These are phyloP conservation scores for Candida sp. DNA, from an alignment of 1,139 yeast species.

Conservation along the genomic window DNA sequence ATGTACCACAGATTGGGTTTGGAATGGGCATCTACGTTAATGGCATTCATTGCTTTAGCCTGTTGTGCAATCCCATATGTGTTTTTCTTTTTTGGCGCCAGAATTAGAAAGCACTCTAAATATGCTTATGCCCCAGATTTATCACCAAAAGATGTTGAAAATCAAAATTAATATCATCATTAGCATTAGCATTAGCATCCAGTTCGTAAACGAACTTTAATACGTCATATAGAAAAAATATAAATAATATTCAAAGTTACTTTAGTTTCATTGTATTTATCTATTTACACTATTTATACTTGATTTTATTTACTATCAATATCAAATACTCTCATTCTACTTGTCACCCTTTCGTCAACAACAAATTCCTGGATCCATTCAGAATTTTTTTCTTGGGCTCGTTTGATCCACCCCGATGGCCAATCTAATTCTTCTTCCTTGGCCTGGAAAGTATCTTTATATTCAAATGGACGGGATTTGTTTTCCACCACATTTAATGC, in stretches of 20 bases:
- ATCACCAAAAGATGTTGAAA: constrained; percentile 10
- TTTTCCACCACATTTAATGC: constrained; percentile 61
- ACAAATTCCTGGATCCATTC: constrained; percentile 86
- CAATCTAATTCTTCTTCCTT: constrained; percentile 80
- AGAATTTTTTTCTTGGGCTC: constrained; percentile 65
- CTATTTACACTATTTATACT: neutral
- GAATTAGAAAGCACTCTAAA: constrained; percentile 48
- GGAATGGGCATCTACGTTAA: constrained; percentile 68
- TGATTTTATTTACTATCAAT: constrained; percentile 1
- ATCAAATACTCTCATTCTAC: constrained; percentile 54
- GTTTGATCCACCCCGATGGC: constrained; percentile 84
- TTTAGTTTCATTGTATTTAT: too few species aligned
- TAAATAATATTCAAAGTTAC: too few species aligned
- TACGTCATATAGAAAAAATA: neutral
- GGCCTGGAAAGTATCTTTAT: constrained; percentile 53
- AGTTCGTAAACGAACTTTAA: neutral
- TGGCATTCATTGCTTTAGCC: constrained; percentile 63
- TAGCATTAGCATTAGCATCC: neutral
- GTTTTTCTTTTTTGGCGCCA: constrained; percentile 53
- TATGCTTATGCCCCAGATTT: constrained; percentile 45
- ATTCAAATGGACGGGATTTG: constrained; percentile 52
- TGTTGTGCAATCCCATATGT: constrained; percentile 60
- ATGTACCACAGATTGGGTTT: constrained; percentile 70
- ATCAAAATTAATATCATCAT: constrained; percentile 5
- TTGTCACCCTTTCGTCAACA: constrained; percentile 65